Base-by-base conservation (phyloP, 768 basidiomycete genomes). In the Termitomyces heimii region DNA sequence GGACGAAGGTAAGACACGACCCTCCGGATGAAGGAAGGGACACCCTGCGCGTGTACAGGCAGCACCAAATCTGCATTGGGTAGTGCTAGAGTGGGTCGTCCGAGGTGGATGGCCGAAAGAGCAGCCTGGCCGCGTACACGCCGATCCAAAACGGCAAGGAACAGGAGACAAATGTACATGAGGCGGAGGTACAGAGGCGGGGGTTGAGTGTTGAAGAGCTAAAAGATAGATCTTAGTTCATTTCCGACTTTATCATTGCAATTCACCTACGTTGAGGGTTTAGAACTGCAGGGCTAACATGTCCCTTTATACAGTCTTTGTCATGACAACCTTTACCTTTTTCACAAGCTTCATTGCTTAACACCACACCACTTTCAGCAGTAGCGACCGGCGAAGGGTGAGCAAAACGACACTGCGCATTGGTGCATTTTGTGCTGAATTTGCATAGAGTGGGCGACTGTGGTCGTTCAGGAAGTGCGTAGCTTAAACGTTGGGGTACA, bases 331-430 rank as follows among this genome's bases (percentile, higher is more conserved):
- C 77, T 67, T 86, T 89, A 18, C 92, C 92, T 49, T 87, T 84
- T 65, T 94, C 91, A 70, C 97, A 99, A 20, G 92, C 78, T 56
- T 98, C 96, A 56, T 91, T 94, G 64, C 91, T 96, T 55, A 99
- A 77, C 1, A 98, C 97, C 60, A 99, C 82, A 9, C 95, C 97
- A 65, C 90, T 94, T 73, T 96, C 94, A 32, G 89, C 80, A 18
- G 96, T 97, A 6, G 97, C 95, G 3, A 94, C 92, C n/a, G 97
- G 97, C 9, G 91, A 94, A 5, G 97, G 95, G 70, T 99, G 97
- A 9, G 93, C 92, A 70, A 85, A 98, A 18, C 89, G 80, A 70
- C 97, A 99, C 46, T 86, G 78, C 0, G 89, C 78, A 69, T 98
- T 96, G 49, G 88, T 89, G 72, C 97, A 99, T 63, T 94, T 96